Base-by-base conservation (phyloP, 306 rosid species). In the Rubus parviflorus region DNA sequence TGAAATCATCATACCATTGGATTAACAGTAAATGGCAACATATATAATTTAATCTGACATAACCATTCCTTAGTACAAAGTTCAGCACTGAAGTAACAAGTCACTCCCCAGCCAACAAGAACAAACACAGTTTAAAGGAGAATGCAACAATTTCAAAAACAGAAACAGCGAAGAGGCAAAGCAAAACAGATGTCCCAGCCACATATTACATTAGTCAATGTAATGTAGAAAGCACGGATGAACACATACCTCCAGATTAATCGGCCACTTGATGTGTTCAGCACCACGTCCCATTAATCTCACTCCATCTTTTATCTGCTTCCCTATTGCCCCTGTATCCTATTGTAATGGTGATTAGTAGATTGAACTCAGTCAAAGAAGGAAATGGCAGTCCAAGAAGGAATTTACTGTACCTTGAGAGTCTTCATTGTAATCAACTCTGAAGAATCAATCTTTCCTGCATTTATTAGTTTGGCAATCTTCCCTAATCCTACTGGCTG, bases 231-330 rank as follows among this genome's bases (percentile, higher is more conserved):
- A 5, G 66, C 30, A 64, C 72, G 11, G 57, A 57, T 75, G 62
- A 83, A 42, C 71, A 69, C 51, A 72, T 79, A 94, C 98, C 98
- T 94, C 98, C 17, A 94, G 81, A 83, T 92, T 90, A 81, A 94
- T 92, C 48, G 97, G 97, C 98, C 98, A 94, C 79, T 88, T 79
- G 79, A 92, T 87, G 75, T 90, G 88, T 38, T 94, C 97, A 69
- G 97, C 89, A 68, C 98, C 97, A 41, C 98, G 98, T 15, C 97
- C 97, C 98, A 94, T 92, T 85, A 94, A 86, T 81, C 98, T 81
- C 12, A 94, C 97, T 75, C 97, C 98, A 79, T 90, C 97, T 83
- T 92, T 70, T 56, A 92, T 89, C 80, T 94, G 98, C 83, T 94
- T 94, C 79, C 97, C 97, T 58, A 94, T 88, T 61, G 90, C 97